Conservation (phyloP, 257 asterid species). For the Osmanthus fragrans region DNA sequence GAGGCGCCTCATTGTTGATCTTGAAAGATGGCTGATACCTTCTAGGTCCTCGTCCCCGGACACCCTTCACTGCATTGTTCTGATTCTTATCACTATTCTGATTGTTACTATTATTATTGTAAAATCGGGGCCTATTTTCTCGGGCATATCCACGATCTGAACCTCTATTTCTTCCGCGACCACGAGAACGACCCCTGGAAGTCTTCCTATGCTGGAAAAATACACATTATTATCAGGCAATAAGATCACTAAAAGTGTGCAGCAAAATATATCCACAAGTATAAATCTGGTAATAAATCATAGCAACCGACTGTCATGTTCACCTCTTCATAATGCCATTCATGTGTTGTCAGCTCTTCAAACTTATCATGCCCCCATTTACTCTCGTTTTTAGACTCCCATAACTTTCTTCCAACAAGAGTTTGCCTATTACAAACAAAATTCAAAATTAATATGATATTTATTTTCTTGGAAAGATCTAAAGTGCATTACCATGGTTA, state of each 20-base stretch:
- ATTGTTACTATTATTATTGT: constrained; percentile 28
- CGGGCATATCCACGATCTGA: constrained; percentile 53
- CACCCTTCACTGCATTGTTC: constrained; percentile 55
- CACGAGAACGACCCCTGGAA: constrained; percentile 67
- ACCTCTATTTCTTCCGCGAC: constrained; percentile 69
- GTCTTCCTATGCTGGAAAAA: constrained; percentile 65
- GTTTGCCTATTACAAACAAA: constrained; percentile 55
- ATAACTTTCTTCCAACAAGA: constrained; percentile 81
- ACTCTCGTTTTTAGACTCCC: constrained; percentile 90
- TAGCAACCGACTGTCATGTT: constrained; percentile 6
- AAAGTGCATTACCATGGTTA: neutral
- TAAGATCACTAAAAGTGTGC: neutral
- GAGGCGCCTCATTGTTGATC: constrained; percentile 50
- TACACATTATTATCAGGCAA: constrained; percentile 10
- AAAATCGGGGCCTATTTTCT: constrained; percentile 54
- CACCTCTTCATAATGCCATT: constrained; percentile 72
- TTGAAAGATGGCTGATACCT: constrained; percentile 74
- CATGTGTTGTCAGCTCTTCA: constrained; percentile 76
- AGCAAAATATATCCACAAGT: neutral
- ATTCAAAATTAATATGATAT: neutral
- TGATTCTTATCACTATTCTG: constrained; percentile 48
- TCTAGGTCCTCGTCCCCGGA: constrained; percentile 85
- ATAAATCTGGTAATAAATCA: constrained; percentile 16
- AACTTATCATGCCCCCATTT: constrained; percentile 99
- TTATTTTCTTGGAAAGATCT: neutral